Evolutionary conservation across 2,329 filamentous ascomycete species (phyloP).

Genomic region (Hirsutella minnesotensis): DNA sequence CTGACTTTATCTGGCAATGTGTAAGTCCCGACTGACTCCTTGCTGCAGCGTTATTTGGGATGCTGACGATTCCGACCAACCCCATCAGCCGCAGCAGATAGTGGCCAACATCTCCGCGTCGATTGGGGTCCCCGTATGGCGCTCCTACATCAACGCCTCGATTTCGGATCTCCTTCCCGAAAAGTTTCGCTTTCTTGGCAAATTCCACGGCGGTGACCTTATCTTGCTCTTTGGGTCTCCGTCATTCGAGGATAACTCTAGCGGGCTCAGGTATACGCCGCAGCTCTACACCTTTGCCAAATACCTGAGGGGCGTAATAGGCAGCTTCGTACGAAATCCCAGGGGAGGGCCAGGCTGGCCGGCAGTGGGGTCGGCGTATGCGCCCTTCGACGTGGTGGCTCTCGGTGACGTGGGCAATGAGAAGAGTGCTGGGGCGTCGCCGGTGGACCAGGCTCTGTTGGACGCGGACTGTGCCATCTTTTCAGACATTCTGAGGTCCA

Average conservation of each 20-base stretch:
- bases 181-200: conserved; percentile 11
- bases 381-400: conserved; percentile 10
- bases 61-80: too few species aligned
- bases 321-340: conserved; percentile 12
- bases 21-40: conserved; percentile 7
- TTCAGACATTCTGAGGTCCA: conserved; percentile 1
- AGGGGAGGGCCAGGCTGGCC: conserved; percentile 14
- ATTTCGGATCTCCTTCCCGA: conserved; percentile 8
- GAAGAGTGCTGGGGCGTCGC: conserved; percentile 4
- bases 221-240: conserved; percentile 12
- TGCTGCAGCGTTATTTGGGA: too few species aligned
- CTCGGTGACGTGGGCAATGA: conserved; percentile 9
- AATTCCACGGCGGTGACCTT: conserved; percentile 15
- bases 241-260: conserved; percentile 5
- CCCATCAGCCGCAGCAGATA: conserved; percentile 14
- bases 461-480: conserved; percentile 11
- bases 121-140: conserved; percentile 11
- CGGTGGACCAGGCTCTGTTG: conserved; percentile 9
- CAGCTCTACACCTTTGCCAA: conserved; percentile 12
- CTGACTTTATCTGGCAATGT: conserved; percentile 15
- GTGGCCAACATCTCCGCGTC: conserved; percentile 11
- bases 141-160: conserved; percentile 15
- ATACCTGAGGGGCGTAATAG: conserved; percentile 12
- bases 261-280: conserved; percentile 6
- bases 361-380: conserved; percentile 9